phyloP scores from a whole-genome alignment of 345 rosid genomes.

The Arabidopsis suecica region DNA sequence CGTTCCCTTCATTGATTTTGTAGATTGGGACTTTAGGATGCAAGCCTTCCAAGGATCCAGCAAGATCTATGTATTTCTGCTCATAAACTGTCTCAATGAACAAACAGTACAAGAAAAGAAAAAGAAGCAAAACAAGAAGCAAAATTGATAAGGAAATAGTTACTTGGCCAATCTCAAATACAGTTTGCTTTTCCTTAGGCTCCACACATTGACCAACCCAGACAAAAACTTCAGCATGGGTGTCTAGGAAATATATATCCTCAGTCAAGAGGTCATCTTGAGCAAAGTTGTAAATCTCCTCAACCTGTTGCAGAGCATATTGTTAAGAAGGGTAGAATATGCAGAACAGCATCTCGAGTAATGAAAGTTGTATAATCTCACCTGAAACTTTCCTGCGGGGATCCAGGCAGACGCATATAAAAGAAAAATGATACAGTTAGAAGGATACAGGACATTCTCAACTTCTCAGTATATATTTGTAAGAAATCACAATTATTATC shows the following conservation, averaged over 20 bases:
- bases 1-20: constrained; percentile 96
- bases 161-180: constrained; percentile 94
- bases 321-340: constrained; percentile 12
- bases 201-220: constrained; percentile 96
- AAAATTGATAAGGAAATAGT: constrained; percentile 4
- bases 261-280: constrained; percentile 97
- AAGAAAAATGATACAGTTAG: constrained; percentile 28
- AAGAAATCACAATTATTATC: background rate
- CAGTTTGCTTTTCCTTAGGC: constrained; percentile 86
- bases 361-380: constrained; percentile 48
- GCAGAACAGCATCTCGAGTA: background rate
- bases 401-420: constrained; percentile 37
- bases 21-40: constrained; percentile 84
- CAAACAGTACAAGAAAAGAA: constrained; percentile 18
- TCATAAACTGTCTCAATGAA: constrained; percentile 36
- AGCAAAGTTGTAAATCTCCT: constrained; percentile 85
- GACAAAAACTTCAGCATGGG: constrained; percentile 92
- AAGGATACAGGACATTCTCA: constrained; percentile 19
- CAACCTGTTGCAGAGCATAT: constrained; percentile 58
- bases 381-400: constrained; percentile 88
- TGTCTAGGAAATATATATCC: constrained; percentile 87
- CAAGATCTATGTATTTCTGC: constrained; percentile 85
- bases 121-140: constrained; percentile 9
- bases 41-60: constrained; percentile 81
- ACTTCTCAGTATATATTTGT: constrained; percentile 22